A percentile compares a stretch with the other conserved stretches of the same genome.
These are phyloP conservation scores for Plectosphaerella cucumerina DNA, from an alignment of 2,329 filamentous ascomycete genomes.

Conservation along the genomic window DNA sequence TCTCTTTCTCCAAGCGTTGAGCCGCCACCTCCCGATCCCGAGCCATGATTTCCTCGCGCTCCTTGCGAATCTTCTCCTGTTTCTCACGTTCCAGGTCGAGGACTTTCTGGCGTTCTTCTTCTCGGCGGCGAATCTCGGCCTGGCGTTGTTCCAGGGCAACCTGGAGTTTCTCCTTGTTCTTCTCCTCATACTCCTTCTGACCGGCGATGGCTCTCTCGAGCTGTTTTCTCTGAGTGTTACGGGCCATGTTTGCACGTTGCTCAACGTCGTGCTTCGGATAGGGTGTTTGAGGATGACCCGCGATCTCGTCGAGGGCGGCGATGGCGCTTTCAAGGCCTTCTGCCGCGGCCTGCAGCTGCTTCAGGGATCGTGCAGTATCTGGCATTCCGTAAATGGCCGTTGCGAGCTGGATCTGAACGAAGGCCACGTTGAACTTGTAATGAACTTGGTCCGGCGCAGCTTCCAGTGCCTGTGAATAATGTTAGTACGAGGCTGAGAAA, in stretches of 20 bases:
- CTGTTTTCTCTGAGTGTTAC: slow-evolving; percentile 90
- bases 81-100: slow-evolving; percentile 68
- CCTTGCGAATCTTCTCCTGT: slow-evolving; percentile 78
- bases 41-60: slow-evolving; percentile 76
- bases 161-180: slow-evolving; percentile 83
- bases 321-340: slow-evolving; percentile 84
- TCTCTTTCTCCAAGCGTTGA: slow-evolving; percentile 67
- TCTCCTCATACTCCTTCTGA: slow-evolving; percentile 88
- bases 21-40: slow-evolving; percentile 70
- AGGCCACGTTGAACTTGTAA: slow-evolving; percentile 96
- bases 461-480: slow-evolving; percentile 57
- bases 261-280: slow-evolving; percentile 90
- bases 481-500: slow-evolving; percentile 15
- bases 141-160: slow-evolving; percentile 78
- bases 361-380: slow-evolving; percentile 72
- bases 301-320: slow-evolving; percentile 61
- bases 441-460: slow-evolving; percentile 80
- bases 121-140: slow-evolving; percentile 70
- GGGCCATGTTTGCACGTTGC: slow-evolving; percentile 94
- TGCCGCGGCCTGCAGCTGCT: slow-evolving; percentile 76
- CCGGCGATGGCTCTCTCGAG: slow-evolving; percentile 79
- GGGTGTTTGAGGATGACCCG: slow-evolving; percentile 63
- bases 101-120: slow-evolving; percentile 67
- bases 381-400: slow-evolving; percentile 70
- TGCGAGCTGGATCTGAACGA: slow-evolving; percentile 92